Base-by-base conservation (phyloP, 176 grass and related monocot species). In the Musa acuminata region DNA sequence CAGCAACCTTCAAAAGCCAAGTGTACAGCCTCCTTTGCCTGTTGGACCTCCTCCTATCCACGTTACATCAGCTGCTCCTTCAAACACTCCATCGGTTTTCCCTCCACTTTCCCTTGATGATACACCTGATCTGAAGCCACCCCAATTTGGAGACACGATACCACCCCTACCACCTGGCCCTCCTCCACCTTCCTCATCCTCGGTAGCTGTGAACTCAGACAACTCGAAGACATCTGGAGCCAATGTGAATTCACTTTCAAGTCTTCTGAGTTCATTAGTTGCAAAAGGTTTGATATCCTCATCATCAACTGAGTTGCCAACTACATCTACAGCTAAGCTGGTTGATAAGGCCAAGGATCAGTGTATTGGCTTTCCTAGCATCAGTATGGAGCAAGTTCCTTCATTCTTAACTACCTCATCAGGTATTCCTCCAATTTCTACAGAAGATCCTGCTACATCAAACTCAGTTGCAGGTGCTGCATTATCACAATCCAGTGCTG, bases 231-330 rank as follows among this genome's bases (percentile, higher is more conserved):
- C 29, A 20, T 43, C 55, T 64, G 55, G 35, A 50, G 17, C 25
- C 8, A 25, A 78, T 67, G 55, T 77, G 68, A 88, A 87, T 60
- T 88, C 95, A 3, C 84, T 99, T 55, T 89, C 95, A 26, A 94
- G 86, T 81, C 84, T 94, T 69, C 88, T 99, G 74, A 91, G 80
- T 87, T 89, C 90, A 72, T 86, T 99, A 79, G 88, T 99, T 82
- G 86, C 88, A 64, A 99, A 99, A 72, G 95, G 95, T 60, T 67
- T 99, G 72, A 94, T 99, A 74, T 93, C 90, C 75, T 89, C 90
- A 1, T 80, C 82, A 53, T 83, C 80, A 66, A 79, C 76, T 73
- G 86, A 85, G 82, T 75, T 76, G 24, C 84, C 85, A n/a, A 57
- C 55, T 55, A 22, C 81, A n/a, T 54, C 25, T 76, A 20, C 70